Conservation (phyloP, 2,329 filamentous ascomycete genomes). For the Epichloe aotearoae region DNA sequence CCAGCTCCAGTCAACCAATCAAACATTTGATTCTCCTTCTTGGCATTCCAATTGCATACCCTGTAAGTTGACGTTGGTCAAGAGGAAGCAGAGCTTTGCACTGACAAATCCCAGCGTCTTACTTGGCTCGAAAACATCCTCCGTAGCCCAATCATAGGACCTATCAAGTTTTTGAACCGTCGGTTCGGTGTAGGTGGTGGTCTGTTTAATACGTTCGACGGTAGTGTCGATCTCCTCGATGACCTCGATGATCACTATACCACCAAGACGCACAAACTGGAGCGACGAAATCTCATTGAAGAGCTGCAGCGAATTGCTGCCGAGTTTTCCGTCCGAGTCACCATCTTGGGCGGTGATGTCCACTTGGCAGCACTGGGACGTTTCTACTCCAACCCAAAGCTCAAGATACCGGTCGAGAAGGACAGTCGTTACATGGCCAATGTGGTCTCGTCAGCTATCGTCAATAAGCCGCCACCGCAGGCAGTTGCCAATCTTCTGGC, state of each 20-base stretch:
- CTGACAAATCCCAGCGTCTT: conserved; percentile 43
- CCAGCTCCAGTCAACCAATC: conserved; percentile 57
- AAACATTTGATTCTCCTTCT: conserved; percentile 79
- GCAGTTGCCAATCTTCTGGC: conserved; percentile 85
- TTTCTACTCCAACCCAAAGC: conserved; percentile 81
- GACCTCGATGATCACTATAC: conserved; percentile 96
- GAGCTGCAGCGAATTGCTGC: conserved; percentile 73
- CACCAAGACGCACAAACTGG: conserved; percentile 77
- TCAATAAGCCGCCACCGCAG: conserved; percentile 83
- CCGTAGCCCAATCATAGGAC: conserved; percentile 71
- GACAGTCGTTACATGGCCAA: conserved; percentile 96
- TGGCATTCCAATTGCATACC: conserved; percentile 78
- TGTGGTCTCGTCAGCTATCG: conserved; percentile 85
- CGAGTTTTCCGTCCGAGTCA: conserved; percentile 78
- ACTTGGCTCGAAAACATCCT: conserved; percentile 97
- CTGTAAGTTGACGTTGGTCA: conserved; percentile 33
- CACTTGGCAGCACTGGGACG: conserved; percentile 84
- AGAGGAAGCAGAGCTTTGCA: neutral
- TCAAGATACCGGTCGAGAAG: conserved; percentile 61
- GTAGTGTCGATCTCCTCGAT: conserved; percentile 82
- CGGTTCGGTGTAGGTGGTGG: conserved; percentile 75
- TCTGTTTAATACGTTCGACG: conserved; percentile 90
- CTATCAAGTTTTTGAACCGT: conserved; percentile 80
- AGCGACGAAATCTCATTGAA: conserved; percentile 66
- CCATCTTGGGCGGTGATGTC: conserved; percentile 87